Base-by-base conservation (phyloP, 148 eudicot genomes). In the Spergularia bocconei region DNA sequence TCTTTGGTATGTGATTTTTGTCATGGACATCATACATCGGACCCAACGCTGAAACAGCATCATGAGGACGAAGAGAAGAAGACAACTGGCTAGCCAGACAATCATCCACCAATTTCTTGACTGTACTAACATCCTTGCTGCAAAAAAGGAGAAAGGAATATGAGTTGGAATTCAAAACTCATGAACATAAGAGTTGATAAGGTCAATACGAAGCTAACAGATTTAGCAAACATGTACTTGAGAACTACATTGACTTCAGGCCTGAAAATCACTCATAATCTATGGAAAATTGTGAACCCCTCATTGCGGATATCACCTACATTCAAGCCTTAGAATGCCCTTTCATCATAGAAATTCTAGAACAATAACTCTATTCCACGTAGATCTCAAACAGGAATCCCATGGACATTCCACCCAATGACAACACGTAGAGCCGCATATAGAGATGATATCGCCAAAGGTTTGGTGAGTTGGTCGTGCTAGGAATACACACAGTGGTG, bases 41-140 rank as follows among this genome's bases (percentile, higher is more conserved):
- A 62, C 99, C 99, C 85, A 96, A 78, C 38, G 99, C 99, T 58
- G 97, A 96, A 83, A 92, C 99, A 41, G 98, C 98, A 84, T 96
- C 99, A 72, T 96, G 98, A 69, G 99, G 96, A 74, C 93, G 98
- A 12, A 92, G 87, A 66, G 93, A 92, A 44, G 91, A 77, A 25
- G 98, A 88, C 56, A 87, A 65, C 70, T 83, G 91, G 77, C 85
- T 84, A 38, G 81, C 78, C 68, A 89, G 71, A 82, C 92, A 89
- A 70, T 91, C 93, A 70, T 91, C 93, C 58, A 91, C 93, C 76
- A 87, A 87, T 75, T 89, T 91, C 83, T 87, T 88, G 78, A 91
- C 96, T 1, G 87, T 89, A 47, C 83, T 79, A 66, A 91, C 91
- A 86, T 92, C 98, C 85, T 92, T 90, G 81, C 98, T 92, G 96